Evolutionary conservation across 2,329 filamentous ascomycete genomes (phyloP).

Genomic region (Talaromyces piceae): DNA sequence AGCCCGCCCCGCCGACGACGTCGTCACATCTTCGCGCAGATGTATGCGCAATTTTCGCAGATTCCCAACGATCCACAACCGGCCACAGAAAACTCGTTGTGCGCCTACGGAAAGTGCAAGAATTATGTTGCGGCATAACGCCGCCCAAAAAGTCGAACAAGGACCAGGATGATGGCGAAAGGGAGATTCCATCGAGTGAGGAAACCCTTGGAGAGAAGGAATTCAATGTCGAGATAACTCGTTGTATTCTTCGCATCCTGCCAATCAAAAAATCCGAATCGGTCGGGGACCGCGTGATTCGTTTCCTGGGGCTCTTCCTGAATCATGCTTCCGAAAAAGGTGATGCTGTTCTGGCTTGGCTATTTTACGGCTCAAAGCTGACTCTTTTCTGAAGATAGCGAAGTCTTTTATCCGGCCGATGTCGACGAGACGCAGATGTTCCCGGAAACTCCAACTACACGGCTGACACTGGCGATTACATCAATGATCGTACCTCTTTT

Average conservation of each 20-base stretch:
- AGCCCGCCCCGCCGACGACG: constrained; percentile 39
- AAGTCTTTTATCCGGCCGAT: constrained; percentile 53
- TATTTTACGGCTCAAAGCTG: constrained; percentile 8
- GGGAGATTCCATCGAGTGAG: constrained; percentile 38
- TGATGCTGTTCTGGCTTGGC: constrained; percentile 15
- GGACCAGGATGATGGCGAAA: constrained; percentile 48
- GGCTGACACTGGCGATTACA: constrained; percentile 68
- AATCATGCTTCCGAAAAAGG: constrained; percentile 58
- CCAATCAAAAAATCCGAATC: constrained; percentile 85
- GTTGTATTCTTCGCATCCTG: constrained; percentile 75
- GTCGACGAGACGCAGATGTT: constrained; percentile 63
- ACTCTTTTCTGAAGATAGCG: constrained; percentile 51
- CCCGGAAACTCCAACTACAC: constrained; percentile 74
- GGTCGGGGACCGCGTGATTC: constrained; percentile 75
- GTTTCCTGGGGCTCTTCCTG: constrained; percentile 83
- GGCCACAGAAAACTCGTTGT: constrained; percentile 86
- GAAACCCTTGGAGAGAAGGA: constrained; percentile 74
- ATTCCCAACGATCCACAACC: constrained; percentile 82
- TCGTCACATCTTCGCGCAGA: constrained; percentile 59
- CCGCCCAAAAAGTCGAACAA: constrained; percentile 28
- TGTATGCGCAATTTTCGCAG: constrained; percentile 64
- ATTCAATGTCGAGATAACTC: constrained; percentile 77
- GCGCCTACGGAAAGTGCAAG: constrained; percentile 82
- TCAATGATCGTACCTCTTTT: constrained; percentile 68
- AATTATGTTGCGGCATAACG: constrained; percentile 61